Conservation (phyloP, 306 rosid species). For the Cucumis sativus region Cucumber_9930_V3 NC_026658.2:303001-303500, state of each 20-base stretch:
- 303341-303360: background rate
- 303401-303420: no score
- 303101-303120: no score
- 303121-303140: background rate
- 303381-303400: no score
- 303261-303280: background rate
- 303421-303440: no score
- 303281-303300: background rate
- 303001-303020: no score
- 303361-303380: background rate
- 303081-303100: no score
- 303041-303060: no score
- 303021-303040: no score
- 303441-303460: no score
- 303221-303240: background rate
- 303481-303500: no score
- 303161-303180: background rate
- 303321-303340: background rate
- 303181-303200: background rate
- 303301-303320: background rate
- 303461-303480: no score
- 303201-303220: background rate
- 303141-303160: background rate
- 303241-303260: background rate
- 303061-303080: no score